Conservation (phyloP, 1,284 basidiomycete species). For the Ganoderma sp. region DNA sequence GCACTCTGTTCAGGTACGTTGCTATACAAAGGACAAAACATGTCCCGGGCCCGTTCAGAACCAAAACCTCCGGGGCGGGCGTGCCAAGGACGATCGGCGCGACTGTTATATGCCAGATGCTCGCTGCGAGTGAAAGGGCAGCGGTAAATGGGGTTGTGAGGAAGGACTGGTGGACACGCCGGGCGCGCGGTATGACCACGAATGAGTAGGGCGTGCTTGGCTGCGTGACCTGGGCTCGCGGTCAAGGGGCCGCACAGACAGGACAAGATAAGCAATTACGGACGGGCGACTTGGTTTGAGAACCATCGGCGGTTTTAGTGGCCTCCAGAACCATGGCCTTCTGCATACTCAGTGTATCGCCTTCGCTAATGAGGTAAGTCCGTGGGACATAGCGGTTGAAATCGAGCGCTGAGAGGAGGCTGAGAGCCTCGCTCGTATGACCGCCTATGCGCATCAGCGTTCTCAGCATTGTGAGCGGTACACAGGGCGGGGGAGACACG, state of each 20-base stretch:
- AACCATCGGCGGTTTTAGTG: slow-evolving; percentile 38
- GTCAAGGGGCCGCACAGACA: slow-evolving; percentile 17
- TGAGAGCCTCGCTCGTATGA: slow-evolving; percentile 90
- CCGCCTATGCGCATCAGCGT: slow-evolving; percentile 66
- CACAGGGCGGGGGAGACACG: slow-evolving; percentile 23
- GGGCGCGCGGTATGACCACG: slow-evolving; percentile 81
- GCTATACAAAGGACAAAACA: slow-evolving; percentile 83
- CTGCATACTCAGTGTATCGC: slow-evolving; percentile 78
- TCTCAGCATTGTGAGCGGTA: slow-evolving; percentile 12
- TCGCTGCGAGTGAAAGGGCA: slow-evolving; percentile 60
- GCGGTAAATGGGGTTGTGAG: slow-evolving; percentile 73
- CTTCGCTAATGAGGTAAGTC: slow-evolving; percentile 84
- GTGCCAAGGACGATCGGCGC: slow-evolving; percentile 47
- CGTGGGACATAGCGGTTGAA: slow-evolving; percentile 78
- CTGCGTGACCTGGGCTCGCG: slow-evolving; percentile 20
- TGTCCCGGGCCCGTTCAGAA: slow-evolving; percentile 96
- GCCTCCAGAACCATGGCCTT: slow-evolving; percentile 77
- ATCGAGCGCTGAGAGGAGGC: slow-evolving; percentile 79
- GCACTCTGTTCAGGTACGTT: slow-evolving; percentile 77
- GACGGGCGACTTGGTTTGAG: slow-evolving; percentile 28
- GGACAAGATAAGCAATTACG: slow-evolving; percentile 21
- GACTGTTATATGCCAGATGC: slow-evolving; percentile 63
- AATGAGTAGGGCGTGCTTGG: slow-evolving; percentile 51
- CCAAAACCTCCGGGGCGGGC: slow-evolving; percentile 75
- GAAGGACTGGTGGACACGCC: slow-evolving; percentile 81